Conservation (phyloP, 2,329 filamentous ascomycete species). For the Blastomyces silverae region DNA sequence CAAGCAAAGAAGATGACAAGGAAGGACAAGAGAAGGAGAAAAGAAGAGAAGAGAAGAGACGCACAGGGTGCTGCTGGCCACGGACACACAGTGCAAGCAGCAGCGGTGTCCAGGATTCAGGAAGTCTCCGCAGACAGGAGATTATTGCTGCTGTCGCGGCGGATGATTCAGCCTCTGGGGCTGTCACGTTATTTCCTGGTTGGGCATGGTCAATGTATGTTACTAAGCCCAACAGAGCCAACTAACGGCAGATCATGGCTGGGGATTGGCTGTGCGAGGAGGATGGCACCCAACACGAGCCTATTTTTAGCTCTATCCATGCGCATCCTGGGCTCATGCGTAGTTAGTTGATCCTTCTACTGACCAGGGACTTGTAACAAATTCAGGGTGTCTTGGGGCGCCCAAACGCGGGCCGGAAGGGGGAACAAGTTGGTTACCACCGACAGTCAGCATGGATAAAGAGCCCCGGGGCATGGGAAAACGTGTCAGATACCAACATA, state of each 20-base stretch:
- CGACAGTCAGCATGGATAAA: no score
- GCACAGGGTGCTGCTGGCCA: neutral
- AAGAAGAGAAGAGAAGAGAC: neutral
- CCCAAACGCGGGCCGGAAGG: neutral
- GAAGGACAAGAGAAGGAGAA: neutral
- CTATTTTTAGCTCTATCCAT: conserved; percentile 1
- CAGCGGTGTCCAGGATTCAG: neutral
- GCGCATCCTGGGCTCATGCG: neutral
- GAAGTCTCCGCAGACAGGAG: neutral
- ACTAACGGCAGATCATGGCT: neutral
- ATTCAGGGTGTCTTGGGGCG: neutral
- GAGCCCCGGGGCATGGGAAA: no score
- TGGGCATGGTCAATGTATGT: neutral
- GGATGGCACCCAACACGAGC: neutral
- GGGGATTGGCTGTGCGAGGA: neutral
- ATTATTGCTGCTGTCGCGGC: neutral
- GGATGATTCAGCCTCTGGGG: neutral
- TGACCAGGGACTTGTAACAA: neutral
- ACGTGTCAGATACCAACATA: no score
- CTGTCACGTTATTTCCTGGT: conserved; percentile 7
- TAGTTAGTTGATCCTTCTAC: neutral
- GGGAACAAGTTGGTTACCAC: no score
- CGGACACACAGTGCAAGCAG: neutral
- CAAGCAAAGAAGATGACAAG: neutral
- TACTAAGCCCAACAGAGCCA: neutral